phyloP scores from a whole-genome alignment of 2,329 filamentous ascomycete genomes.

The Annulohypoxylon truncatum region DNA sequence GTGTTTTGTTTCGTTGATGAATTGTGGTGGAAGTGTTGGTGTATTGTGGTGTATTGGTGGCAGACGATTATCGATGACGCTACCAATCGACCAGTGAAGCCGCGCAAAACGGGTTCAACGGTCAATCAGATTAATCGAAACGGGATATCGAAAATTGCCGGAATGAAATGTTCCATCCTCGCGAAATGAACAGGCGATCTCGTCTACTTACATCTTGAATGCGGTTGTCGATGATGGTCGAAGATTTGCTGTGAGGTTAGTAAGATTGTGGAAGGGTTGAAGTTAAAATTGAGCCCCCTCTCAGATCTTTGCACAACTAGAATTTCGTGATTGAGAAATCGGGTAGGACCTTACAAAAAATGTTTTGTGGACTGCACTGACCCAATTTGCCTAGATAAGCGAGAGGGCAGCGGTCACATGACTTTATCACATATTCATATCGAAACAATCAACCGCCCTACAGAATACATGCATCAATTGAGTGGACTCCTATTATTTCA shows the following conservation, averaged over 20 bases:
- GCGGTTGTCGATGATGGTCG: slow-evolving; percentile 47
- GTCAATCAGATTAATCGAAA: slow-evolving; percentile 12
- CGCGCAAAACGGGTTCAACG: slow-evolving; percentile 10
- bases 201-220: slow-evolving; percentile 50
- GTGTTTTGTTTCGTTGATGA: neutral
- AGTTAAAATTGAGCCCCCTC: slow-evolving; percentile 44
- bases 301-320: slow-evolving; percentile 38
- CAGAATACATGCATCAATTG: slow-evolving; percentile 13
- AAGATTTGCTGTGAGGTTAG: slow-evolving; percentile 47
- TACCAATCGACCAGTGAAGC: slow-evolving; percentile 7
- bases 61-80: slow-evolving; percentile 20
- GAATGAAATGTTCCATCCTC: slow-evolving; percentile 1
- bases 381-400: slow-evolving; percentile 48
- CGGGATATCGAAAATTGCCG: slow-evolving; percentile 1
- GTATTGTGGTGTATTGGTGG: slow-evolving; percentile 8
- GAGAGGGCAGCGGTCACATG: slow-evolving; percentile 48
- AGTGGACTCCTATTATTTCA: too few species aligned
- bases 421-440: slow-evolving; percentile 26
- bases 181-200: slow-evolving; percentile 6
- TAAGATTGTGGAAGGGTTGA: slow-evolving; percentile 44
- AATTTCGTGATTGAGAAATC: slow-evolving; percentile 39
- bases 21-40: slow-evolving; percentile 13
- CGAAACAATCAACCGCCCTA: too few species aligned
- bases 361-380: slow-evolving; percentile 44
- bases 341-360: slow-evolving; percentile 4